A percentile compares a stretch with the other conserved stretches of the same genome.
These are phyloP conservation scores for Claviceps humidiphila DNA, from an alignment of 2,329 filamentous ascomycete genomes.

Conservation along the genomic window DNA sequence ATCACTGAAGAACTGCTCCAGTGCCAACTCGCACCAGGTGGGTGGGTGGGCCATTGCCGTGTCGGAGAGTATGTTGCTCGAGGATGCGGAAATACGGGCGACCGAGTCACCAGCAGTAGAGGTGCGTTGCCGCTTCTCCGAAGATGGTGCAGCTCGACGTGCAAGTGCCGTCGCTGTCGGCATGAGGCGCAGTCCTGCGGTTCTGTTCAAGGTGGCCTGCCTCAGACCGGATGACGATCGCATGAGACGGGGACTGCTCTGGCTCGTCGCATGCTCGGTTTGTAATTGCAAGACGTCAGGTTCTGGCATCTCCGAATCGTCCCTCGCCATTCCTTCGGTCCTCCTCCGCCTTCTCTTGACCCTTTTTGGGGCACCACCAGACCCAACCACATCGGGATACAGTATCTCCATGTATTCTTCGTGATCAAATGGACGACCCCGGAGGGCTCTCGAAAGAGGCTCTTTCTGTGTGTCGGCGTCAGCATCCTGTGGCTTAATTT, in stretches of 20 bases:
- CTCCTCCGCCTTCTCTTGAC: slow-evolving; percentile 42
- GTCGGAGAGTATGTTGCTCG: background rate
- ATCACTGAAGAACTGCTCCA: slow-evolving; percentile 46
- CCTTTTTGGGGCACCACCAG: slow-evolving; percentile 44
- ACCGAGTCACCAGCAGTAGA: slow-evolving; percentile 12
- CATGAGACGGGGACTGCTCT: slow-evolving; percentile 14
- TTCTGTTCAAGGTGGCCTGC: slow-evolving; percentile 13
- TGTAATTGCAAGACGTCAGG: slow-evolving; percentile 33
- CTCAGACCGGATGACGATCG: slow-evolving; percentile 18
- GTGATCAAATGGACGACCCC: slow-evolving; percentile 45
- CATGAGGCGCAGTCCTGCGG: slow-evolving; percentile 13
- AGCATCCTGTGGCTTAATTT: background rate
- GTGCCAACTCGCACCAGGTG: slow-evolving; percentile 42
- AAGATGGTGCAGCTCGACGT: slow-evolving; percentile 24
- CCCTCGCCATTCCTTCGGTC: slow-evolving; percentile 30
- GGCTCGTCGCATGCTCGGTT: slow-evolving; percentile 16
- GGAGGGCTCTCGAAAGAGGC: slow-evolving; percentile 42
- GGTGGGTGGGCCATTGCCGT: slow-evolving; percentile 17
- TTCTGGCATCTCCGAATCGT: slow-evolving; percentile 35
- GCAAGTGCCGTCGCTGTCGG: slow-evolving; percentile 23
- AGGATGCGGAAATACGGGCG: background rate
- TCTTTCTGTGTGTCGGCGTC: slow-evolving; percentile 32
- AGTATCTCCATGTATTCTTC: slow-evolving; percentile 48
- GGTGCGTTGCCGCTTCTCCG: slow-evolving; percentile 21
- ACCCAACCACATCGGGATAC: slow-evolving; percentile 47